Conservation (phyloP, 73 alveolate species). For the Paramecium tetraurelia region DNA sequence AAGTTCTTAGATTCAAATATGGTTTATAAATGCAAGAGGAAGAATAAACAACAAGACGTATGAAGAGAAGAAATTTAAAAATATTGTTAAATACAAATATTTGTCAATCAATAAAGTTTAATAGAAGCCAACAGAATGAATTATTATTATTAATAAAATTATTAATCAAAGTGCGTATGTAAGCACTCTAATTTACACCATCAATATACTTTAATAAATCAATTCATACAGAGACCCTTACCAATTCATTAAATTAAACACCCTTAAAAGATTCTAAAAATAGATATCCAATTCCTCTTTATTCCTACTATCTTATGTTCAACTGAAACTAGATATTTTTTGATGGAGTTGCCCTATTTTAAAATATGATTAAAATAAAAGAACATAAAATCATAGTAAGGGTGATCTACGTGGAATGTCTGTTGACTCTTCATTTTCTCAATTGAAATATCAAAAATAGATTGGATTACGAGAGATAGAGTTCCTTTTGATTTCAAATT, state of each 20-base stretch:
- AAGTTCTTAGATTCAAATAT: background rate
- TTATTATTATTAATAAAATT: slow-evolving; percentile 13
- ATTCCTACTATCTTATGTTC: slow-evolving; percentile 95
- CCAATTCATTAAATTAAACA: slow-evolving; percentile 37
- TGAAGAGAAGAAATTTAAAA: slow-evolving; percentile 2
- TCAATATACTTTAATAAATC: slow-evolving; percentile 61
- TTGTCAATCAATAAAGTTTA: background rate
- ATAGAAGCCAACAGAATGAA: background rate
- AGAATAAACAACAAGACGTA: background rate
- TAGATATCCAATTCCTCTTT: slow-evolving; percentile 77
- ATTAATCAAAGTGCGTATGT: slow-evolving; percentile 37
- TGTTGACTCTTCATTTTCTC: too few species aligned
- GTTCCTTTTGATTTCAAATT: slow-evolving; percentile 90
- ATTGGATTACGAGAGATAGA: slow-evolving; percentile 88
- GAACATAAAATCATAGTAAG: slow-evolving; percentile 78
- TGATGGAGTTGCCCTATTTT: slow-evolving; percentile 81
- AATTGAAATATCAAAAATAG: slow-evolving; percentile 81
- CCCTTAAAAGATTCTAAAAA: background rate
- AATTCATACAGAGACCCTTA: slow-evolving; percentile 50
- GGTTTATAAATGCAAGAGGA: slow-evolving; percentile 39
- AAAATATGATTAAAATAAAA: background rate
- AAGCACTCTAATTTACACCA: slow-evolving; percentile 70
- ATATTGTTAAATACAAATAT: slow-evolving; percentile 12
- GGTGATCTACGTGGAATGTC: slow-evolving; percentile 76
- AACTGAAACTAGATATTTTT: slow-evolving; percentile 74